Conservation (phyloP, 805 yeast genomes). For the Kregervanrija delftensis region DNA sequence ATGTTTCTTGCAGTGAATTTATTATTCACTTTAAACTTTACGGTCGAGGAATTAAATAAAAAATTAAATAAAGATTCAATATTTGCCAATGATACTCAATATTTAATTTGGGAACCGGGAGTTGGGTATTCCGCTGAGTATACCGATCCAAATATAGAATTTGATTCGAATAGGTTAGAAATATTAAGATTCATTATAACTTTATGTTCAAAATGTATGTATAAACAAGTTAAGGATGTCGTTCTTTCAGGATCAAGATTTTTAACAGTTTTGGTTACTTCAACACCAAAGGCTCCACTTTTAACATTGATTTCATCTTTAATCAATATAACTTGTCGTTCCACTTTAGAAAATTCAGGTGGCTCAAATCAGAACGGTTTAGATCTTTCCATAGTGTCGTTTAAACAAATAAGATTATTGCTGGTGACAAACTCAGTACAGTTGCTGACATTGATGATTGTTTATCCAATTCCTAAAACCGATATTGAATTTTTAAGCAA, state of each 20-base stretch:
- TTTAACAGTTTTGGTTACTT: conserved; percentile 46
- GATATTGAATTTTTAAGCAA: conserved; percentile 31
- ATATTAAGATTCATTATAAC: conserved; percentile 54
- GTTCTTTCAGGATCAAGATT: conserved; percentile 53
- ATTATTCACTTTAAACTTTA: conserved; percentile 53
- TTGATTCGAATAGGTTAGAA: conserved; percentile 64
- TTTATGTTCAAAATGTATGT: conserved; percentile 56
- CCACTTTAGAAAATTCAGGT: conserved; percentile 29
- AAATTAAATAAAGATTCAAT: neutral
- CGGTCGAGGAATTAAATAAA: conserved; percentile 28
- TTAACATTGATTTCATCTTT: conserved; percentile 60
- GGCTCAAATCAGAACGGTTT: conserved; percentile 29
- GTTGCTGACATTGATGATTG: conserved; percentile 51
- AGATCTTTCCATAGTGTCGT: conserved; percentile 21
- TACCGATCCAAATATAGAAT: conserved; percentile 29
- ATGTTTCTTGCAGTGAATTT: conserved; percentile 35
- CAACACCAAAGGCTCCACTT: conserved; percentile 40
- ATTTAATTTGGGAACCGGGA: conserved; percentile 74
- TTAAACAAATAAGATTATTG: conserved; percentile 37
- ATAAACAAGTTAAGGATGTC: conserved; percentile 35
- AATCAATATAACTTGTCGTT: conserved; percentile 53
- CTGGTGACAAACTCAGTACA: conserved; percentile 54
- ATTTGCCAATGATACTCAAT: conserved; percentile 26
- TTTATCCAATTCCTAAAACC: conserved; percentile 56
- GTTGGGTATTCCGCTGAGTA: conserved; percentile 39